Evolutionary conservation across 1,284 basidiomycete genomes (phyloP), one percentile per base, ranked within the genome.

Genomic region (Boletus semigastroideus): DNA sequence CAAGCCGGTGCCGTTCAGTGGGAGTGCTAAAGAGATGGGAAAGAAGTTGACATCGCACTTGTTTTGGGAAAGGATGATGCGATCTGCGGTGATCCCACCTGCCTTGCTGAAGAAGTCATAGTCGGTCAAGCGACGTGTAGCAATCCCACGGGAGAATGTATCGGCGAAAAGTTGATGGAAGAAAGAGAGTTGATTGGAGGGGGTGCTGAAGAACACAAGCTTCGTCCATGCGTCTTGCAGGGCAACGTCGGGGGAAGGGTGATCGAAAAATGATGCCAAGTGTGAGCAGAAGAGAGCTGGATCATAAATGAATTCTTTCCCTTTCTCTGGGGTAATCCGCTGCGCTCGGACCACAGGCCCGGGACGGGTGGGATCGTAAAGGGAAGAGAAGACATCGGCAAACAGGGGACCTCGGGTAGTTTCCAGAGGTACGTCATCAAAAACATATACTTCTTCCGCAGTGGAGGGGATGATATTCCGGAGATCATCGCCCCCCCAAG

Each of bases 341-440:
- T 86, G 81, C 4, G 79, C 67, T 52, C 79, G 80, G 45, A 91
- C 76, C 33, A 72, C 62, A 17, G 78, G 74, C 9, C 72, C 68
- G 30, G 65, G 60, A 16, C 67, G 58, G 14, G 71, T 68, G 27
- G 65, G 68, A 37, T 76, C 69, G 42, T 87, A 72, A 9, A 90
- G 69, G 14, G 84, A 74, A 30, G 82, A 72, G 58, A 91, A 82
- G 27, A 92, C 85, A 54, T 90, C 86, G n/a, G 78, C 71, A 61
- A 84, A 88, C n/a, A 93, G 75, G 11, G 72, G 71, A 1, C 87
- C 87, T 56, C 84, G 84, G 2, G 79, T 77, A 16, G 78, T 75
- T 37, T 79, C 72, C 47, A 82, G 78, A 1, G 82, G 79, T 13
- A 90, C 85, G 53, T 92, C 90, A 54, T 91, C 90, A 36, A 91